Conservation (phyloP, 345 rosid genomes). For the Corymbia maculata region DNA sequence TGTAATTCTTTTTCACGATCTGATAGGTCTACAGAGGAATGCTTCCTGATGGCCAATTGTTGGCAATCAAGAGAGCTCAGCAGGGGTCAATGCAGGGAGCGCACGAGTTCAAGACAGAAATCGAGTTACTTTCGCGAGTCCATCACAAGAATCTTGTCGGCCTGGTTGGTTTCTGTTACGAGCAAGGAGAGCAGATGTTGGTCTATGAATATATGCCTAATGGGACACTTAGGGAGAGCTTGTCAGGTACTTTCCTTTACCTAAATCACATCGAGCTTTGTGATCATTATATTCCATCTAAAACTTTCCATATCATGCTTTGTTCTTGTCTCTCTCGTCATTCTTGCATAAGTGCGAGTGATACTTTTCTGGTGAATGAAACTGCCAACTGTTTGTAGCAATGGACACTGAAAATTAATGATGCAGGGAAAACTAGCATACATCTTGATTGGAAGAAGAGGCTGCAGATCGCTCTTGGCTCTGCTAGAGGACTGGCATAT, state of each 20-base stretch:
- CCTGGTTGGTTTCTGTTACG: conserved; percentile 86
- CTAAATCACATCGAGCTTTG: background rate
- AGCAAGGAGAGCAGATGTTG: conserved; percentile 93
- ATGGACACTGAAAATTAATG: background rate
- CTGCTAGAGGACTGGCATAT: conserved; percentile 22
- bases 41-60: conserved; percentile 60
- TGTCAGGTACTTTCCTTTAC: conserved; percentile 36
- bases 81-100: conserved; percentile 93
- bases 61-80: conserved; percentile 92
- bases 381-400: background rate
- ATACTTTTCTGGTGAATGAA: background rate
- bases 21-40: conserved; percentile 76
- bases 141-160: conserved; percentile 94
- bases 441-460: conserved; percentile 10
- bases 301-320: background rate
- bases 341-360: background rate
- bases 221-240: conserved; percentile 72
- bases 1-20: background rate
- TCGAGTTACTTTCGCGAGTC: conserved; percentile 88
- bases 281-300: background rate
- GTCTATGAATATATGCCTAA: conserved; percentile 85
- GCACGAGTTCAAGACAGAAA: conserved; percentile 86
- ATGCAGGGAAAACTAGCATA: conserved; percentile 8
- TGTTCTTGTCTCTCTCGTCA: background rate
- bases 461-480: conserved; percentile 11